Base-by-base conservation (phyloP, 2,329 filamentous ascomycete species). In the Stachybotrys echinatus region DNA sequence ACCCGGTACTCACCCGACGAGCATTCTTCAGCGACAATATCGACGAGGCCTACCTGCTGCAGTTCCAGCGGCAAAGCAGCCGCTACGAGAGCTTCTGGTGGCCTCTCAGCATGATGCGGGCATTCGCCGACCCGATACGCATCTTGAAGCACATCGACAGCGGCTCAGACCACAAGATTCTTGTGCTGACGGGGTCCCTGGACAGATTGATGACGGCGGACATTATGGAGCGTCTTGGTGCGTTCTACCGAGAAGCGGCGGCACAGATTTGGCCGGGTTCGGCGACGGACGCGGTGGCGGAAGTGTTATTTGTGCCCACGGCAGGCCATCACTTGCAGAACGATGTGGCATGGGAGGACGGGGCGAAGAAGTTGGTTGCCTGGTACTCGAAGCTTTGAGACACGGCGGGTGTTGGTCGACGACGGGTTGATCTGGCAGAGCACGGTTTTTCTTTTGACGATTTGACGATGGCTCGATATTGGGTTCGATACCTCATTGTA, bases 271-370 rank as follows among this genome's bases (percentile, higher is more conserved):
- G 42, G 21, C 18, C 20, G 4, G 45, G 20, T 3, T 48, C 50
- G 19, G 56, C 48, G 12, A 53, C 50, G 12, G 47, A 20, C 6
- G 45, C 40, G 4, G 50, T 49, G 48, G 49, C 48, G 5, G 49
- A 63, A 12, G 73, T 75, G 44, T 66, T 56, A 17, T 61, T 73
- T 43, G 72, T 79, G 1, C 62, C 67, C 3, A 70, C 68, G 3
- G 66, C 74, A 4, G 77, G 72, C 2, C 76, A 81, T 58, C 77
- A 81, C 61, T 52, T 80, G 42, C 75, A 80, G 58, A 78, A 81
- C 49, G 76, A 81, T 55, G 60, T 71, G 12, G 65, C 67, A 38
- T 79, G 74, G 73, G 63, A 76, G 48, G 58, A 67, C 3, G 77
- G 76, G 1, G 75, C 73, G 1, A 59, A 63, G 48, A 75, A 73